Evolutionary conservation across 495 filamentous ascomycete species (phyloP), one percentile per base, ranked within the genome.

Genomic region (Glonium stellatum): DNA sequence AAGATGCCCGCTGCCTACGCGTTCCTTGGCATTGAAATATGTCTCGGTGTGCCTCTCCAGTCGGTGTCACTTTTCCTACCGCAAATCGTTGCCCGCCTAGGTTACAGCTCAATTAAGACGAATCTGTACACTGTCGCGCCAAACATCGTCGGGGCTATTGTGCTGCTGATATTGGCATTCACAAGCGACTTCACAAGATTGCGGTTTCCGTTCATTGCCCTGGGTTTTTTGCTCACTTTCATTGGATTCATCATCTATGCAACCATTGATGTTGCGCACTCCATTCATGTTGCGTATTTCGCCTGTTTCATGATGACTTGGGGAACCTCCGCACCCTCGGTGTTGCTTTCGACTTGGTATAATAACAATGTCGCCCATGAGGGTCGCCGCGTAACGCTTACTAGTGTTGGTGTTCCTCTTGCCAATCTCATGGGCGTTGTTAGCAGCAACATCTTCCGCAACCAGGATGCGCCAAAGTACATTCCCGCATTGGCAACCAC

Each of bases 351-450:
- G 11, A 80, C 79, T 18, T 69, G 63, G 59, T 69, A 67, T 51
- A 67, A 67, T 50, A 92, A 92, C 75, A 92, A 92, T 59, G 79
- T 87, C 18, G 85, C 87, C 1, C 80, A 90, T 62, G 88, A 91
- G 71, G 82, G 84, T 47, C 80, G 82, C 21, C 84, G 88, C 23
- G 79, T 90, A 9, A 77, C 84, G 0, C 71, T 90, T 21, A 90
- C 87, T 0, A 86, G 84, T 55, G 77, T 91, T 36, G 87, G 84
- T 3, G 87, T 91, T 0, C 87, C 88, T 0, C 69, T 89, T 8
- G 87, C 87, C 1, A 91, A 91, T 50, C 73, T 90, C n/a, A 90
- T 90, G 87, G 88, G 88, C 15, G 70, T 92, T 4, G 86, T 91
- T 1, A 77, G 77, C 13, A 83, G 79, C 54, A 89, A 91, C 64